Conservation (phyloP, 352 stramenopile species). For the Paralagenidium karlingii region DNA sequence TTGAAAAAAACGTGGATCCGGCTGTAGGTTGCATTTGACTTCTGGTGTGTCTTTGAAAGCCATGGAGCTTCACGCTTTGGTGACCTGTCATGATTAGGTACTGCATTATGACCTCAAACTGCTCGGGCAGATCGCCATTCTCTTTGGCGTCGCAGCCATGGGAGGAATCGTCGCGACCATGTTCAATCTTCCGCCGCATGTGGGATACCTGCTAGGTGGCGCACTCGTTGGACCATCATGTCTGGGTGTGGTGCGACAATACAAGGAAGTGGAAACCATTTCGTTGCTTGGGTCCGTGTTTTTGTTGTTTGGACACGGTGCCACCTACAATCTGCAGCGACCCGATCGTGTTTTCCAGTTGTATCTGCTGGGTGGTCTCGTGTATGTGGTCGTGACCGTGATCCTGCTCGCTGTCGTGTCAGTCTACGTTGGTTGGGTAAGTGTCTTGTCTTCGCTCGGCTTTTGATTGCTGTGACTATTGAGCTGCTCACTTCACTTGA, state of each 20-base stretch:
- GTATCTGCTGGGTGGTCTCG: conserved; percentile 58
- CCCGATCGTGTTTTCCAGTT: conserved; percentile 53
- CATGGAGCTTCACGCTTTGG: neutral
- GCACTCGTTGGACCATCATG: conserved; percentile 85
- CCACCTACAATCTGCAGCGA: conserved; percentile 51
- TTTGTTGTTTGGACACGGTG: conserved; percentile 84
- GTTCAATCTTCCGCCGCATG: conserved; percentile 81
- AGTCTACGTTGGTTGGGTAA: conserved; percentile 60
- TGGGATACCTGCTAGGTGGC: conserved; percentile 85
- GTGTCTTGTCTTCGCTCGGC: too few relatives aligned
- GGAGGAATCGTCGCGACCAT: conserved; percentile 82
- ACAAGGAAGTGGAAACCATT: conserved; percentile 89
- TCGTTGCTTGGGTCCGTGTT: conserved; percentile 91
- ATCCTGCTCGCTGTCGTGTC: conserved; percentile 55
- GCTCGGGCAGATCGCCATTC: conserved; percentile 68
- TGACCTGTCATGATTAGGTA: conserved; percentile 13
- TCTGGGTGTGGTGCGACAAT: conserved; percentile 69
- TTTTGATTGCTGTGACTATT: neutral
- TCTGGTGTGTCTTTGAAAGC: neutral
- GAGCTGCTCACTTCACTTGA: neutral
- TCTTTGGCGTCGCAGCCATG: conserved; percentile 74
- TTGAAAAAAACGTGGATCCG: conserved; percentile 72
- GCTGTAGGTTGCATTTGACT: conserved; percentile 10
- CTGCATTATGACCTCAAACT: conserved; percentile 81
- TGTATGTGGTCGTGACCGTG: conserved; percentile 61